These are phyloP conservation scores for slime mould (Dictyostelium discoideum) DNA, from an alignment of 78 protist species.

Conservation along the genomic window DNA sequence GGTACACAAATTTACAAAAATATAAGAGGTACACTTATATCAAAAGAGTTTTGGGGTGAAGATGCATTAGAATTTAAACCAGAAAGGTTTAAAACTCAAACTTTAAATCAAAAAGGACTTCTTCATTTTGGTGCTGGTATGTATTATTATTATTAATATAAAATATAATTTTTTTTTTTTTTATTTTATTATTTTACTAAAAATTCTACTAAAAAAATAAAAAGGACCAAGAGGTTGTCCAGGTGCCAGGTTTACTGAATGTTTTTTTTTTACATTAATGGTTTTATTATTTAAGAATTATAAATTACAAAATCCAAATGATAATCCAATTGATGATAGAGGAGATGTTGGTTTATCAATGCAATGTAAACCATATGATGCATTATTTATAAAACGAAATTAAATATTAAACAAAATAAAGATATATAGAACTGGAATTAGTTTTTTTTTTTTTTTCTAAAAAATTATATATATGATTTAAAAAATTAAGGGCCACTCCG, in stretches of 20 bases:
- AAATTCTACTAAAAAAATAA: neutral
- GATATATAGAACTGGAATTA: too few relatives aligned
- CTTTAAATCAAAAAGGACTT: neutral
- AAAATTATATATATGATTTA: too few relatives aligned
- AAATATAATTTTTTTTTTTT: too few relatives aligned
- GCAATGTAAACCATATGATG: neutral
- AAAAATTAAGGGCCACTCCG: too few relatives aligned
- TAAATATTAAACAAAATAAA: too few relatives aligned
- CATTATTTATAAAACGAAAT: neutral
- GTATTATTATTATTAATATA: neutral
- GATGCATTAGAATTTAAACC: constrained; percentile 17
- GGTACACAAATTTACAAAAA: constrained; percentile 16
- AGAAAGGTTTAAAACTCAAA: neutral
- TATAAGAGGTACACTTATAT: neutral
- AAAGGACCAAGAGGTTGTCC: neutral
- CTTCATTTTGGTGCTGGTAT: neutral
- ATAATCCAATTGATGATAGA: neutral
- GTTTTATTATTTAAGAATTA: neutral
- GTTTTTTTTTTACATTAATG: neutral
- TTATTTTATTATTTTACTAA: too few relatives aligned
- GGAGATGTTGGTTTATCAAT: neutral
- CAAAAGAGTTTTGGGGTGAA: neutral
- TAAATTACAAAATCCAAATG: neutral
- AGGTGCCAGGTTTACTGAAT: neutral
- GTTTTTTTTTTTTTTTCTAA: too few relatives aligned